Evolutionary conservation across 23 red algal species (phyloP).

Genomic region (Chondrus crispus): DNA sequence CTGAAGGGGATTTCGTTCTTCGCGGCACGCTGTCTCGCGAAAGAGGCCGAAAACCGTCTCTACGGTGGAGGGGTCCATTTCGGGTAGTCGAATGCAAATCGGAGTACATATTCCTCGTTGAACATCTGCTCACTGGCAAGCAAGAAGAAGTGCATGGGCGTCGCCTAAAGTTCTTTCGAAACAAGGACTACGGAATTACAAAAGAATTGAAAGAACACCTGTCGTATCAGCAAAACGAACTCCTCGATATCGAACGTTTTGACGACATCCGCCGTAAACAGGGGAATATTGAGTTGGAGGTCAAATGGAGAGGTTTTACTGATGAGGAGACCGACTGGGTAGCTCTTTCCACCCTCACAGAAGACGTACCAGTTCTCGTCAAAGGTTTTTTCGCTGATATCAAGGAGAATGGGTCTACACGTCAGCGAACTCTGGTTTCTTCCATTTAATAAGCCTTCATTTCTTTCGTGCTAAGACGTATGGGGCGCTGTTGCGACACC

Average conservation of each 20-base stretch:
- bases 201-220: neutral
- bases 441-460: no score
- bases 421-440: no score
- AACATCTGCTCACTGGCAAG: neutral
- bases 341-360: neutral
- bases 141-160: neutral
- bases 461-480: no score
- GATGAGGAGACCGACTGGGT: neutral
- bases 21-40: neutral
- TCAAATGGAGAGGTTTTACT: neutral
- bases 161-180: slow-evolving; percentile 1
- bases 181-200: neutral
- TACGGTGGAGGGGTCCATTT: neutral
- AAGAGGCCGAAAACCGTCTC: neutral
- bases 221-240: neutral
- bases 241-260: neutral
- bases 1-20: neutral
- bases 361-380: neutral
- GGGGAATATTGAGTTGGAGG: neutral
- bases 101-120: neutral
- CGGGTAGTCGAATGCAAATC: neutral
- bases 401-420: neutral
- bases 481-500: no score
- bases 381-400: neutral
- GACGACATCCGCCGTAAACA: neutral